Conservation (phyloP, 192 early-diverging fungal species). For the Backusella australiensis region DNA sequence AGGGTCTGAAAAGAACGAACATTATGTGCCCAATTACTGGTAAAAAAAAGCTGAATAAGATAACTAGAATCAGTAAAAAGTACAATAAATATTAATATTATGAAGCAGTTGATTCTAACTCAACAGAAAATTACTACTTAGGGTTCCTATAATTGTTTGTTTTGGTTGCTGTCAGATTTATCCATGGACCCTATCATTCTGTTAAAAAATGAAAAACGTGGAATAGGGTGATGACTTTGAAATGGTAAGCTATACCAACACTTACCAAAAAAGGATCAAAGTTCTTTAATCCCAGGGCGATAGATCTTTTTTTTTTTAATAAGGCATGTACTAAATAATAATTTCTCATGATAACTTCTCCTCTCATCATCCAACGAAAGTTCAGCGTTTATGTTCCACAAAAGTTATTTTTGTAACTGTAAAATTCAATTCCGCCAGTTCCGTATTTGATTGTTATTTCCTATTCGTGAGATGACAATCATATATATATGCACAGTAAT, state of each 20-base stretch:
- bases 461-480: constrained; percentile 3
- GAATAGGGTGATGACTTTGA: constrained; percentile 3
- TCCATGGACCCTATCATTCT: neutral
- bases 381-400: neutral
- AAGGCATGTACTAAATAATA: constrained; percentile 8
- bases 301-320: neutral
- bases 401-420: constrained; percentile 3
- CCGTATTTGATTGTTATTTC: constrained; percentile 1
- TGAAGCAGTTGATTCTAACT: neutral
- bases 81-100: neutral
- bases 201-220: constrained; percentile 6
- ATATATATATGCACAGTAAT: constrained; percentile 3
- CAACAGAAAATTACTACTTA: neutral
- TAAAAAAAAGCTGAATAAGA: neutral
- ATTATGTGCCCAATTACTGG: neutral
- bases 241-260: neutral
- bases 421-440: neutral
- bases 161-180: constrained; percentile 2
- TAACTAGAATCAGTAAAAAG: neutral
- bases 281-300: neutral
- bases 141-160: neutral
- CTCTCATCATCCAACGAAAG: neutral
- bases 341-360: neutral
- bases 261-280: neutral
- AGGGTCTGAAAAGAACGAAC: neutral